Base-by-base conservation (phyloP, 805 yeast species). In the Cyberlindnera misumaiensis region DNA sequence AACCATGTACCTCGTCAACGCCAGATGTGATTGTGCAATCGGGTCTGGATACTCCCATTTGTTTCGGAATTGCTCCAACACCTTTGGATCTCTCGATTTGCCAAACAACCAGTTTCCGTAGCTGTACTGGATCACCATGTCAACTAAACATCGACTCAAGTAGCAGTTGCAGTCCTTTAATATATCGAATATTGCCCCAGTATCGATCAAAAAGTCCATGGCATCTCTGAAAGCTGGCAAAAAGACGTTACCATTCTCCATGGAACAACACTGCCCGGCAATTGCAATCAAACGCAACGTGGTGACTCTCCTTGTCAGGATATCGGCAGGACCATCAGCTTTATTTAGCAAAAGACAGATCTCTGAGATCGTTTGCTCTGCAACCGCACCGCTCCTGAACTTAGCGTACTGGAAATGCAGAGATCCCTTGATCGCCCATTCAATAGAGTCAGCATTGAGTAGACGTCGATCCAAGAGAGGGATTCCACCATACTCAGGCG, bases 101-200 rank as follows among this genome's bases (percentile, higher is more conserved):
- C 43, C 39, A 40, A 55, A 67, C 16, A 51, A 50, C 74, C 73
- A 72, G 42, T 71, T 73, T 9, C 63, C 55, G 54, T 69, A 67
- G 39, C 73, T 67, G 44, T 70, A 73, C 34, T 59, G 62, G 13
- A 72, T 48, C 3, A 72, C 42, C 50, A 66, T 50, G 25, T 72
- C 77, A 11, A 69, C 33, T 15, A 72, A 34, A 1, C 62, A 46
- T 32, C 59, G 51, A 12, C 63, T 53, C 5, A 56, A 38, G 16
- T 56, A 48, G 0, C 49, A 14, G 9, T 48, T 48, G 6, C 9
- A 6, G 0, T 45, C 47, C 8, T 53, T 52, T 26, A 64, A 42
- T 3, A 65, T 30, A 5, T 63, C 59, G 35, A 60, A 52, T 0
- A 70, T 28, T 1, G 53, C 40, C 0, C 70, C 70, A 2, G 62